Evolutionary conservation across 768 basidiomycete species (phyloP).

Genomic region (Leccinum uliginosum): DNA sequence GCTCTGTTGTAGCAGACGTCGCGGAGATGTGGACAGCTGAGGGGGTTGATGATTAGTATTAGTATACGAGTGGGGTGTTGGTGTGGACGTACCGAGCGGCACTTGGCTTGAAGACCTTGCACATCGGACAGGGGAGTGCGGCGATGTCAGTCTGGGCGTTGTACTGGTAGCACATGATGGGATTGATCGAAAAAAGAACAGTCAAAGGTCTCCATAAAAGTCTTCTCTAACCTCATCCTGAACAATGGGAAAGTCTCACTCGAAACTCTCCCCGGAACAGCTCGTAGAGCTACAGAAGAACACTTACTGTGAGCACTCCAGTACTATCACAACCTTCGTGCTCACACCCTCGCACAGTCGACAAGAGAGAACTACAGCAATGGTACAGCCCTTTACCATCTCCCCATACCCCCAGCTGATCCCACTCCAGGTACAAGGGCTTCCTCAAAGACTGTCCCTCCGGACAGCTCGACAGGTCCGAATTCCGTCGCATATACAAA

Average conservation of each 20-base stretch:
- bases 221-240: no score
- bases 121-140: constrained; percentile 73
- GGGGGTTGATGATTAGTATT: no score
- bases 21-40: constrained; percentile 71
- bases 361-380: constrained; percentile 96
- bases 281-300: constrained; percentile 94
- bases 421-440: constrained; percentile 83
- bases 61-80: no score
- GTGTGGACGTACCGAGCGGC: constrained; percentile 41
- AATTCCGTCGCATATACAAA: constrained; percentile 97
- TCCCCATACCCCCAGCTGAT: constrained; percentile 8
- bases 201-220: constrained; percentile 24
- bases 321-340: constrained; percentile 8
- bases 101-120: constrained; percentile 71
- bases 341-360: constrained; percentile 50
- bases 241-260: constrained; percentile 98
- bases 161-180: constrained; percentile 65
- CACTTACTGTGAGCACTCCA: constrained; percentile 78
- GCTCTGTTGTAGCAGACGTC: constrained; percentile 74
- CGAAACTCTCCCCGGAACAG: constrained; percentile 91
- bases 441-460: constrained; percentile 99
- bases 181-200: background rate
- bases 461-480: constrained; percentile 91
- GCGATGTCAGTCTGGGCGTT: constrained; percentile 66
- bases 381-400: constrained; percentile 48